A percentile compares a stretch with the other conserved stretches of the same genome.
These are phyloP conservation scores for Pseudocercospora vitis DNA, from an alignment of 2,329 filamentous ascomycete genomes.

Conservation along the genomic window DNA sequence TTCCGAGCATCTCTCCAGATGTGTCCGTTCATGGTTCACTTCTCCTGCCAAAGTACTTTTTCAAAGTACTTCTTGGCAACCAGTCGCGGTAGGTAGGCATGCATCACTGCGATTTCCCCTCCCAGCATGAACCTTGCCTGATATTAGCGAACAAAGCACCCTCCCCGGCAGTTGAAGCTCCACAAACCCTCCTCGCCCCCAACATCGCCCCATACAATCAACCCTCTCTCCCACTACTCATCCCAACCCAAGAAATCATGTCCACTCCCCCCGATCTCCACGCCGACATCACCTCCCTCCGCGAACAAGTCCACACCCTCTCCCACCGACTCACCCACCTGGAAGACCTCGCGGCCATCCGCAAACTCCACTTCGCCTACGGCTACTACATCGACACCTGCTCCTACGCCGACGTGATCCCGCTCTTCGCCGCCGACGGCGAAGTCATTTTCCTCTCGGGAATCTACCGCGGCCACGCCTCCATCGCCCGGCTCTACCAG, in stretches of 20 bases:
- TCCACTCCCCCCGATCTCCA: not conserved
- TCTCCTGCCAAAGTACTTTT: too few species aligned
- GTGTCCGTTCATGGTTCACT: too few species aligned
- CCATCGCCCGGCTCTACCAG: not conserved
- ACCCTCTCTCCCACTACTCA: not conserved
- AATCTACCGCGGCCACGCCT: constrained; percentile 1
- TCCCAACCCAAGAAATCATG: not conserved
- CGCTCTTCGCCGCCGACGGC: not conserved
- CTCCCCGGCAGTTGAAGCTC: not conserved
- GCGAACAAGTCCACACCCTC: not conserved
- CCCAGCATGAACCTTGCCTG: not conserved
- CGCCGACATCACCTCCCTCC: not conserved
- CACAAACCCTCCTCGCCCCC: not conserved
- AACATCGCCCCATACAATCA: too few species aligned
- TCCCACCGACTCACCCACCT: not conserved
- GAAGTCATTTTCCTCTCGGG: not conserved
- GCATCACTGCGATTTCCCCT: not conserved
- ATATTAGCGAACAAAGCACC: not conserved
- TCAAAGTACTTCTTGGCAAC: too few species aligned
- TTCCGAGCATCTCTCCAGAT: too few species aligned
- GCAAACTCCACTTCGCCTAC: not conserved
- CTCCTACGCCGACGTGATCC: not conserved
- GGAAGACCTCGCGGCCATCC: not conserved
- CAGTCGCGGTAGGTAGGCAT: too few species aligned
- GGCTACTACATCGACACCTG: constrained; percentile 3